Evolutionary conservation across 1,284 basidiomycete species (phyloP).

Genomic region (Cryptococcus sp.): DNA sequence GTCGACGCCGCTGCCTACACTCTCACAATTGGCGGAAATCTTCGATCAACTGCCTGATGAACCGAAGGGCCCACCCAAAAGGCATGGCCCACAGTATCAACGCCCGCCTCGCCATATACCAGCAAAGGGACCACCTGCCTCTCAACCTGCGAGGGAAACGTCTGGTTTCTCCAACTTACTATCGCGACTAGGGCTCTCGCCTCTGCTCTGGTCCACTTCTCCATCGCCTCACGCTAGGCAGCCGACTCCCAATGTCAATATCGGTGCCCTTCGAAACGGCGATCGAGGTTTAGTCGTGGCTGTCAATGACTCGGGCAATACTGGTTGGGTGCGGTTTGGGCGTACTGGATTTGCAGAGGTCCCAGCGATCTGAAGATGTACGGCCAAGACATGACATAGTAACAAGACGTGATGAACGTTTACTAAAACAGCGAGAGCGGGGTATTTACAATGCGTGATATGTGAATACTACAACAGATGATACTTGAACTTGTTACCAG

Average conservation of each 20-base stretch:
- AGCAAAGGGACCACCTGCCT: slow-evolving; percentile 10
- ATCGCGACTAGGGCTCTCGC: too few species aligned
- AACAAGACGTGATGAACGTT: too few species aligned
- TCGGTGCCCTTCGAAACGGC: slow-evolving; percentile 77
- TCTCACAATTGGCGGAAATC: slow-evolving; percentile 43
- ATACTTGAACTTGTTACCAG: slow-evolving; percentile 36
- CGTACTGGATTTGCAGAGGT: slow-evolving; percentile 81
- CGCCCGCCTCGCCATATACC: slow-evolving; percentile 15
- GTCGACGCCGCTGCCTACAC: slow-evolving; percentile 42
- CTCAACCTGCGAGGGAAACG: background rate
- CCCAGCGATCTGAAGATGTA: slow-evolving; percentile 60
- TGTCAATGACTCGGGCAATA: slow-evolving; percentile 84
- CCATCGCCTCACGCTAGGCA: slow-evolving; percentile 1
- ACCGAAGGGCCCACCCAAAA: slow-evolving; percentile 32
- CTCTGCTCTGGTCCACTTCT: background rate
- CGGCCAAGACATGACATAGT: background rate
- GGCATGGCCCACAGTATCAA: slow-evolving; percentile 49
- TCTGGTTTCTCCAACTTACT: background rate
- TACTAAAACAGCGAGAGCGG: background rate
- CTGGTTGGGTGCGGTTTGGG: slow-evolving; percentile 85
- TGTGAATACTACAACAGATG: background rate
- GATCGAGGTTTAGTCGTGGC: slow-evolving; percentile 84
- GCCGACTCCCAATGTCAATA: slow-evolving; percentile 56
- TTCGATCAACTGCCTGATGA: slow-evolving; percentile 47
- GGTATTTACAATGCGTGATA: slow-evolving; percentile 13